Base-by-base conservation (phyloP, 257 asterid genomes). In the Fraxinus anomala region DNA sequence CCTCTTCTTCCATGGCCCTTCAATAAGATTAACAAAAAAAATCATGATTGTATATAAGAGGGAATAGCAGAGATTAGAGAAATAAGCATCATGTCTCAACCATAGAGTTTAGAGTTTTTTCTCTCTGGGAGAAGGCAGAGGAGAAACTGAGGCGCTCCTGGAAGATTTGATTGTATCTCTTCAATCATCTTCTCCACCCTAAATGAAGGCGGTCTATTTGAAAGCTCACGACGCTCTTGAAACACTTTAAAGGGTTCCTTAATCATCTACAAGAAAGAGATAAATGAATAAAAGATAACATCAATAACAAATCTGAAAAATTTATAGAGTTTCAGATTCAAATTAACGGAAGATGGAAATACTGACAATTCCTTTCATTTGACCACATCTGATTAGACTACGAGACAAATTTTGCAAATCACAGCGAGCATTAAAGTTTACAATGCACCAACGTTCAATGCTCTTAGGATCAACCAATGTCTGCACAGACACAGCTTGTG, bases 1-100 rank as follows among this genome's bases (percentile, higher is more conserved):
- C 75, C 47, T 86, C 73, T 75, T 85, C 87, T 92, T 92, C 97
- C 96, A 92, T 63, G 97, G 96, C 59, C 97, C 97, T 92, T 83
- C 47, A 82, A 78, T 21, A 61, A 76, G 75, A 67, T 65, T 63
- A 68, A 75, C 80, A 49, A 33, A 68, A 79, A 31, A 31, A 31
- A 71, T 19, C 23, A n/a, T 6, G 11, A 44, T 51, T 42, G n/a
- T 30, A 16, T 14, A 10, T 1, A 26, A 61, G 1, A 42, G 44
- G 11, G 63, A 70, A 54, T 56, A 44, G 39, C 33, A 1, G 4
- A 56, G 28, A 23, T 23, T 10, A 11, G 75, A 4, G 5, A 33
- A 72, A 68, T 0, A 33, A 65, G 1, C 63, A 33, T 40, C 23
- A 72, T 23, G n/a, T 28, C 31, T 54, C 23, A 39, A 92, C 96